Percentiles rank a stretch among this genome's conserved stretches.
These are phyloP conservation scores for Aspergillus steynii DNA, from an alignment of 495 filamentous ascomycete genomes.

Conservation along the genomic window DNA sequence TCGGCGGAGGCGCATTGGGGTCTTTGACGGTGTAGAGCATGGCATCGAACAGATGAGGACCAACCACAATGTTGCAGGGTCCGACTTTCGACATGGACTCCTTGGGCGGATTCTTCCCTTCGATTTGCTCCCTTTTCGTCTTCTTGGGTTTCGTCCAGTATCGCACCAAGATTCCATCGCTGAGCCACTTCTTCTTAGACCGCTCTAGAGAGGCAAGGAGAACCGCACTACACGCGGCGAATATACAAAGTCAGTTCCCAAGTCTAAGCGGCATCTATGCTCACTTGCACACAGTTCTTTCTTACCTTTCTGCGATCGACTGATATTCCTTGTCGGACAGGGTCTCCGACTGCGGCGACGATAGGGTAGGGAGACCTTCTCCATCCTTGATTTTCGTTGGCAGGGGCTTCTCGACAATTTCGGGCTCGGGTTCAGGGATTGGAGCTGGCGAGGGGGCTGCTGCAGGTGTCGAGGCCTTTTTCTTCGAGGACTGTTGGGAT, in stretches of 20 bases:
- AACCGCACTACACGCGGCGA: slow-evolving; percentile 62
- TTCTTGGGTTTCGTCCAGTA: slow-evolving; percentile 93
- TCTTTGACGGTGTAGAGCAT: slow-evolving; percentile 86
- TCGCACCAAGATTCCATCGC: slow-evolving; percentile 83
- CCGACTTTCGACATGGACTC: slow-evolving; percentile 87
- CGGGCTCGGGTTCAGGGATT: slow-evolving; percentile 18
- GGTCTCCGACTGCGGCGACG: slow-evolving; percentile 63
- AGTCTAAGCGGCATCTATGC: neutral
- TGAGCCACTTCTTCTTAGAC: slow-evolving; percentile 87
- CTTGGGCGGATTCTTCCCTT: slow-evolving; percentile 78
- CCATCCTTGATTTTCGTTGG: slow-evolving; percentile 65
- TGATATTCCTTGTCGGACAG: slow-evolving; percentile 73
- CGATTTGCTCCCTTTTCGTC: slow-evolving; percentile 67
- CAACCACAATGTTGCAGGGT: slow-evolving; percentile 75
- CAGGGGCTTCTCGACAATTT: slow-evolving; percentile 53
- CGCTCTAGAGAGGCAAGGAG: slow-evolving; percentile 77
- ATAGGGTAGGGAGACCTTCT: slow-evolving; percentile 72
- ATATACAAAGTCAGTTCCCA: slow-evolving; percentile 3
- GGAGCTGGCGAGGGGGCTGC: slow-evolving; percentile 24
- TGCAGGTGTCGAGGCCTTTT: slow-evolving; percentile 41
- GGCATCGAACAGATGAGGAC: slow-evolving; percentile 88
- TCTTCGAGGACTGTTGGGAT: slow-evolving; percentile 28
- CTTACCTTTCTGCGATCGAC: slow-evolving; percentile 78
- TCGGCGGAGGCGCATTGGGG: slow-evolving; percentile 48
- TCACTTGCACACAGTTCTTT: neutral